Evolutionary conservation across 2,329 filamentous ascomycete genomes (phyloP), one percentile per base, ranked within the genome.

Genomic region (Dactylellina sp.): DNA sequence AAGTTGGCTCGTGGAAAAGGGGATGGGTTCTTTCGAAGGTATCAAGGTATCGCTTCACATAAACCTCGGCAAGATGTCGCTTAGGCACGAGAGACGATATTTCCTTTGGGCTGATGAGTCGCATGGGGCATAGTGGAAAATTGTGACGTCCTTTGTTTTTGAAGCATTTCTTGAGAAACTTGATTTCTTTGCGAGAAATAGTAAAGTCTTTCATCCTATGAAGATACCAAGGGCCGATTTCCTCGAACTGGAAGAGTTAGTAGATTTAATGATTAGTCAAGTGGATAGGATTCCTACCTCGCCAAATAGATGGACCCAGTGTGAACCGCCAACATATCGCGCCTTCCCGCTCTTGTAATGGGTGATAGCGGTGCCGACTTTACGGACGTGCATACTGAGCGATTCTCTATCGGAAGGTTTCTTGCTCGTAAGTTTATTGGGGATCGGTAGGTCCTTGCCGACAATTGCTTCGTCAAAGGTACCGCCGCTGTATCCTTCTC

Each of bases 221-320:
- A 16, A 68, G 24, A 24, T 72, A 52, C 68, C 68, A 72, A 1
- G 59, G 60, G 11, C 68, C 68, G 40, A 72, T 60, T 47, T 72
- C 68, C 47, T 65, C 68, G 20, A 72, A 60, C 68, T 72, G 49
- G 2, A 39, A 4, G 24, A 18, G 20, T 60, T 42, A 63, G 40
- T 32, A 24, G 20, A 20, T 24, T 24, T n/a, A n/a, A 11, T 11
- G 6, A 2, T 11, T 9, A 37, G 2, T 28, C 2, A 11, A 24
- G 20, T 14, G 9, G 5, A 7, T 5, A 3, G n/a, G 25, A 32
- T n/a, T 24, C 60, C 22, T 65, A 72, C 68, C 49, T 72, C 68
- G 18, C 68, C 68, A 20, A 72, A 72, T 25, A 72, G 60, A 55
- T 72, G 68, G 14, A 72, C 68, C 68, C 68, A 72, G 42, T 72